Conservation (phyloP, 2,329 filamentous ascomycete species). For the Ascochyta viciae-villosae region DNA sequence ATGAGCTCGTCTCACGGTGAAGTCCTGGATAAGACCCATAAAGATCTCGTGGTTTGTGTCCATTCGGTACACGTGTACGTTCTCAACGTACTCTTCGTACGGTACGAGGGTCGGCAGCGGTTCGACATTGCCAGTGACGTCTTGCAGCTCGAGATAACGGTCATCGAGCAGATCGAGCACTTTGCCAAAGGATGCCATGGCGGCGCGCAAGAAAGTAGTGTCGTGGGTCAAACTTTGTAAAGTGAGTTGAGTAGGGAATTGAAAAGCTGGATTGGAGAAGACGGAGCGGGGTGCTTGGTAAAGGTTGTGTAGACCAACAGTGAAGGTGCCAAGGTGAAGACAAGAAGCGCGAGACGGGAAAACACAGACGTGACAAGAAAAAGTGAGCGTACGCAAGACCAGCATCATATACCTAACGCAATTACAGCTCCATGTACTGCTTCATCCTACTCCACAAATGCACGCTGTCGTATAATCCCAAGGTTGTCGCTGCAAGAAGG, state of each 20-base stretch:
- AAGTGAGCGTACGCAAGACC: not conserved
- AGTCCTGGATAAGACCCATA: slow-evolving; percentile 39
- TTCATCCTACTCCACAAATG: slow-evolving; percentile 12
- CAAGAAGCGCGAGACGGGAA: not conserved
- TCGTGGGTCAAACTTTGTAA: not conserved
- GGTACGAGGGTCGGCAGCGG: slow-evolving; percentile 41
- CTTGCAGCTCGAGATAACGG: slow-evolving; percentile 39
- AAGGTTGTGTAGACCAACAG: not conserved
- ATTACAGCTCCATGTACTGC: not conserved
- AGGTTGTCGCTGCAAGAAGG: slow-evolving; percentile 24
- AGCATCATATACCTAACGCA: not conserved
- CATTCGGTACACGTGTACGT: slow-evolving; percentile 38
- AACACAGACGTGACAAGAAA: not conserved
- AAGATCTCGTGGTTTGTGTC: slow-evolving; percentile 34
- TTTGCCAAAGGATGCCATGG: slow-evolving; percentile 40
- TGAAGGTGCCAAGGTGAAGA: slow-evolving; percentile 15
- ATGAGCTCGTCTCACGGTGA: slow-evolving; percentile 31
- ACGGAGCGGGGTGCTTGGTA: not conserved
- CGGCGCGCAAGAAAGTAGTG: not conserved
- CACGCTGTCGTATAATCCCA: slow-evolving; percentile 1
- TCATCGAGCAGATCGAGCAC: slow-evolving; percentile 43
- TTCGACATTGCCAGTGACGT: slow-evolving; percentile 40
- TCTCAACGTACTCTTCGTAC: slow-evolving; percentile 36
- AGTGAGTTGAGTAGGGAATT: not conserved
- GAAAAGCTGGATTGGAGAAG: not conserved